phyloP scores from a whole-genome alignment of 805 yeast species.

The Blastobotrys attinorum region DNA sequence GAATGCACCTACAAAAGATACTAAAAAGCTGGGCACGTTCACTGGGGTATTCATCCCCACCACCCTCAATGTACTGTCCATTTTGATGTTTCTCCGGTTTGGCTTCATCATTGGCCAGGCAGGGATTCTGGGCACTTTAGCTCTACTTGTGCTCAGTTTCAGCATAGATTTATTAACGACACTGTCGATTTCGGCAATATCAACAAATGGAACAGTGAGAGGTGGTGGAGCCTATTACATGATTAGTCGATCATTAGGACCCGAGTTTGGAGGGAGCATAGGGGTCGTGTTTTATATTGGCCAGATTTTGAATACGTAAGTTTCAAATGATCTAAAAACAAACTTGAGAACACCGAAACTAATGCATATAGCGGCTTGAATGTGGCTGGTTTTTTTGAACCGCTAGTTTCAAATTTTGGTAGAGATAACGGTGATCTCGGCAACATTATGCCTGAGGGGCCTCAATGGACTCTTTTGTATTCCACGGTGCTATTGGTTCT shows the following conservation, averaged over 20 bases:
- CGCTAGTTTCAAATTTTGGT: conserved; percentile 76
- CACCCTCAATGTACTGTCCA: conserved; percentile 82
- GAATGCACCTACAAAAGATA: background rate
- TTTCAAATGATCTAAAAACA: background rate
- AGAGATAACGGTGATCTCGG: conserved; percentile 45
- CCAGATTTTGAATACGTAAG: conserved; percentile 67
- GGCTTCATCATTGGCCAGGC: conserved; percentile 94
- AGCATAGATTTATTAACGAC: conserved; percentile 78
- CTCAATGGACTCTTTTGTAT: conserved; percentile 61
- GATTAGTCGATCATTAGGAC: conserved; percentile 92
- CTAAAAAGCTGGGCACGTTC: conserved; percentile 62
- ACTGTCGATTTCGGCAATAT: conserved; percentile 85
- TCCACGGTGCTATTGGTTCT: conserved; percentile 46
- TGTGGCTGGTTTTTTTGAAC: conserved; percentile 93
- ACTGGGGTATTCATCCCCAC: conserved; percentile 94
- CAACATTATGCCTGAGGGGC: conserved; percentile 58
- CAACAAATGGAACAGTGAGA: conserved; percentile 93
- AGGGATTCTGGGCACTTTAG: conserved; percentile 74
- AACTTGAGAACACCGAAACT: conserved; percentile 2
- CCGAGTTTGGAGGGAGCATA: conserved; percentile 97
- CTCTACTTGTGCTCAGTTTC: conserved; percentile 64
- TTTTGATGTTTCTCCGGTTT: conserved; percentile 89
- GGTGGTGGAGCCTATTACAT: conserved; percentile 99
- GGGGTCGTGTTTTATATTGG: conserved; percentile 93
- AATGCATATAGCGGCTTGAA: conserved; percentile 74